A percentile compares a stretch with the other conserved stretches of the same genome.
These are phyloP conservation scores for Elsinoe arachidis DNA, from an alignment of 2,329 filamentous ascomycete genomes.

Conservation along the genomic window DNA sequence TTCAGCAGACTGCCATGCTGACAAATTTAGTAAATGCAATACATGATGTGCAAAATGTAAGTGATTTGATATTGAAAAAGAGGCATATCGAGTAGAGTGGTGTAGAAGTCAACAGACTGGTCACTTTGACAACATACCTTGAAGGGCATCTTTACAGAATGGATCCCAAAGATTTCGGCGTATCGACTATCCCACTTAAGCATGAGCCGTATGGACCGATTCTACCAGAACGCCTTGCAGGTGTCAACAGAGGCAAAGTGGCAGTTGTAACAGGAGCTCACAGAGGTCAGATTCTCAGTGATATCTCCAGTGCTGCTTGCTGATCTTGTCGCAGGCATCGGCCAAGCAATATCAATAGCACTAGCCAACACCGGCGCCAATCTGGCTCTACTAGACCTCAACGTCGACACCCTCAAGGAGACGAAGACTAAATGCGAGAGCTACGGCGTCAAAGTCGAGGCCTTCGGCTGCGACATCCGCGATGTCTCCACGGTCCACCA, in stretches of 20 bases:
- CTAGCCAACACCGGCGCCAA: neutral
- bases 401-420: neutral
- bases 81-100: no score
- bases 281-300: neutral
- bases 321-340: neutral
- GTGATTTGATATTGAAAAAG: no score
- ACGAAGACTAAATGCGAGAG: neutral
- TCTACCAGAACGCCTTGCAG: neutral
- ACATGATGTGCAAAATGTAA: no score
- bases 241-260: neutral
- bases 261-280: neutral
- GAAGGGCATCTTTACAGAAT: neutral
- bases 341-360: neutral
- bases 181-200: neutral
- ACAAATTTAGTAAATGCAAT: no score
- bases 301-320: neutral
- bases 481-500: neutral
- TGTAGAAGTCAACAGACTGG: no score
- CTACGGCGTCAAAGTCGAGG: neutral
- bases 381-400: neutral
- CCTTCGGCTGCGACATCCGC: neutral
- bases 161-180: neutral
- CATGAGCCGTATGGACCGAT: neutral
- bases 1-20: neutral
- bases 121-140: neutral